These are phyloP conservation scores for Cicer yamashitae DNA, from an alignment of 306 rosid species.

Conservation along the genomic window DNA sequence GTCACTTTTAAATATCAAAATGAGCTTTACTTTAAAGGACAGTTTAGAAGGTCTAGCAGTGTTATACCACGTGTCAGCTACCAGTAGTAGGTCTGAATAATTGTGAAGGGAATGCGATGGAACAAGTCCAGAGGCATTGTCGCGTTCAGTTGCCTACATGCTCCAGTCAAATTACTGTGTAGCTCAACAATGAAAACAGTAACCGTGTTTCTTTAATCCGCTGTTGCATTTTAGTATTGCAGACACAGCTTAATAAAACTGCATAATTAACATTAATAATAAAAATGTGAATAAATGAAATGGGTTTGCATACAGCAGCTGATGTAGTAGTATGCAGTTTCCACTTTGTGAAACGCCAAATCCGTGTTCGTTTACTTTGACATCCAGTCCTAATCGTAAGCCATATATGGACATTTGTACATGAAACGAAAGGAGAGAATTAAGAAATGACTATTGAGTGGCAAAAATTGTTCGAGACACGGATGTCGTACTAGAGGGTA, in stretches of 20 bases:
- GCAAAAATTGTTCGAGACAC: not conserved
- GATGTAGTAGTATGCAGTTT: not conserved
- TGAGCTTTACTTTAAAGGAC: not conserved
- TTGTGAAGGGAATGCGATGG: not conserved
- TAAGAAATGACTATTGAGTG: not conserved
- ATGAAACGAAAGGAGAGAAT: not conserved
- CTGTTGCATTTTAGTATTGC: not conserved
- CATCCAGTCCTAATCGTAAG: not conserved
- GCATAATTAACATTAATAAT: not conserved
- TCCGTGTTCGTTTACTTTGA: conserved; percentile 22
- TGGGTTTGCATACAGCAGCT: not conserved
- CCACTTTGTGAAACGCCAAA: conserved; percentile 4
- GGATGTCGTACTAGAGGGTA: not conserved
- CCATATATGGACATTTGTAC: not conserved
- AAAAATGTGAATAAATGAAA: no score
- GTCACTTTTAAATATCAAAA: no score
- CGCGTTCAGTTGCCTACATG: not conserved
- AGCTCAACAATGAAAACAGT: no score
- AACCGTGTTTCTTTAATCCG: not conserved
- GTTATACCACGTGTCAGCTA: not conserved
- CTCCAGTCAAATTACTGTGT: not conserved
- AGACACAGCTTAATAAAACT: not conserved
- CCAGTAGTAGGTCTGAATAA: not conserved
- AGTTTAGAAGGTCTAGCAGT: not conserved
- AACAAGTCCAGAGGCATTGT: not conserved